These are phyloP conservation scores for Nakaseomyces sp. DNA, from an alignment of 1,139 yeast species.

Conservation along the genomic window DNA sequence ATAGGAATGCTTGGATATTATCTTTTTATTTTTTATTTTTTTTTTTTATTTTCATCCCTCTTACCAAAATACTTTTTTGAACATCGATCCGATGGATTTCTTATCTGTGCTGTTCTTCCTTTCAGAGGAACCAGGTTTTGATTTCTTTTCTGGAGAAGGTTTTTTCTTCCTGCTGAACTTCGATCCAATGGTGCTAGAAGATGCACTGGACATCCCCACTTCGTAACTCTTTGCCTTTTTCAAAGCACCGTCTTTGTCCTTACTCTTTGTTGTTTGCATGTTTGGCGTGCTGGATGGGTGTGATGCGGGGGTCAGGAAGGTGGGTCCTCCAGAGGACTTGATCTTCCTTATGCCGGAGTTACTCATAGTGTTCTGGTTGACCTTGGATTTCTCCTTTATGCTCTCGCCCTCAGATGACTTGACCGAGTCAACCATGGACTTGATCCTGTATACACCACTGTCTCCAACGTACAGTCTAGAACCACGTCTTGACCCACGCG, in stretches of 20 bases:
- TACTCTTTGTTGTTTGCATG: not conserved
- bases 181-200: not conserved
- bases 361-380: not conserved
- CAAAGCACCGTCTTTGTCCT: not conserved
- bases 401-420: conserved; percentile 10
- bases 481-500: conserved; percentile 26
- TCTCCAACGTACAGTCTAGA: conserved; percentile 26
- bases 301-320: conserved; percentile 1
- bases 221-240: conserved; percentile 4
- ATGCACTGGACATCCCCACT: not conserved
- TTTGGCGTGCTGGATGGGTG: not conserved
- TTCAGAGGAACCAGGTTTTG: conserved; percentile 10
- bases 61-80: conserved; percentile 18
- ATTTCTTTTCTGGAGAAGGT: conserved; percentile 5
- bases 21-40: too few relatives aligned
- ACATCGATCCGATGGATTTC: conserved; percentile 18
- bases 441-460: conserved; percentile 31
- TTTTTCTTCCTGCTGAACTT: conserved; percentile 3
- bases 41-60: not conserved
- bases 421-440: conserved; percentile 28
- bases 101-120: conserved; percentile 4
- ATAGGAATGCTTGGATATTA: too few relatives aligned
- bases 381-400: not conserved
- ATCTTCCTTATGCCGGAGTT: conserved; percentile 15
- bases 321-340: conserved; percentile 13